These are phyloP conservation scores for Talaromyces sp. DNA, from an alignment of 2,329 filamentous ascomycete genomes.

Conservation along the genomic window DNA sequence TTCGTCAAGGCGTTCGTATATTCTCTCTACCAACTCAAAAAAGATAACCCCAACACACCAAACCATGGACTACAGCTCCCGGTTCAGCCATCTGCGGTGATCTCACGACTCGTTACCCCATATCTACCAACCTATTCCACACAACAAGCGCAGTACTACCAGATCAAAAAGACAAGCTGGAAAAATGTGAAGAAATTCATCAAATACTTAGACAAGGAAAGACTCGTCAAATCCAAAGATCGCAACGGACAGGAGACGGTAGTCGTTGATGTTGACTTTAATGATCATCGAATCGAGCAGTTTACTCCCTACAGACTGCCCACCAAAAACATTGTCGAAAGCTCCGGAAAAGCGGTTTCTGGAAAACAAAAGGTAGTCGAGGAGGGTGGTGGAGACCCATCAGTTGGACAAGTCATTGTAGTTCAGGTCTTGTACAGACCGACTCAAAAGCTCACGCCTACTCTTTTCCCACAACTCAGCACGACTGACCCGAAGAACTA, in stretches of 20 bases:
- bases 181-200: constrained; percentile 69
- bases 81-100: constrained; percentile 60
- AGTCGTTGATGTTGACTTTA: constrained; percentile 63
- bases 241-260: constrained; percentile 62
- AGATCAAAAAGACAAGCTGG: constrained; percentile 69
- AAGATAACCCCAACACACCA: constrained; percentile 50
- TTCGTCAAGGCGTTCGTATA: constrained; percentile 64
- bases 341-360: constrained; percentile 35
- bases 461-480: constrained; percentile 48
- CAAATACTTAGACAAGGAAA: constrained; percentile 62
- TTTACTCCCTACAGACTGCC: constrained; percentile 64
- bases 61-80: constrained; percentile 60
- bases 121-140: constrained; percentile 59
- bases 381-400: constrained; percentile 36
- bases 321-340: constrained; percentile 51
- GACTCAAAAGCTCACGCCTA: constrained; percentile 55
- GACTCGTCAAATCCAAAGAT: constrained; percentile 63
- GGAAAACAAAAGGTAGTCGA: constrained; percentile 27
- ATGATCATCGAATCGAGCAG: constrained; percentile 49
- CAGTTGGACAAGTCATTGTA: constrained; percentile 41
- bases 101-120: constrained; percentile 63
- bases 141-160: constrained; percentile 54
- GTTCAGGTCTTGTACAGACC: constrained; percentile 56
- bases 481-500: constrained; percentile 51
- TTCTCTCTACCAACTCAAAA: constrained; percentile 58